These are phyloP conservation scores for Theileria orientalis DNA, from an alignment of 169 alveolate genomes.

Conservation along the genomic window DNA sequence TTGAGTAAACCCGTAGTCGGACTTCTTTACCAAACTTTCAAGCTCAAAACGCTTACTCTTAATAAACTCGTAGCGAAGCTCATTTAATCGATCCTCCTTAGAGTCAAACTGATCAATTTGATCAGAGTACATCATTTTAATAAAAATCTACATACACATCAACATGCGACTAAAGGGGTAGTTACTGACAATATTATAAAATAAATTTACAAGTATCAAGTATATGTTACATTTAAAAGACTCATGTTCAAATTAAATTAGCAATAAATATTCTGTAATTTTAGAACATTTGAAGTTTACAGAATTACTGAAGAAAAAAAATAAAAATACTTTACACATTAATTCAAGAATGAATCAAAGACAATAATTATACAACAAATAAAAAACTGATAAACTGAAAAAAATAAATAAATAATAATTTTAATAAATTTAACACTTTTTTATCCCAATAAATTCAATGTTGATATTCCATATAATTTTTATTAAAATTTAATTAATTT, in stretches of 20 bases:
- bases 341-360: too few relatives aligned
- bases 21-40: background rate
- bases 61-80: conserved; percentile 32
- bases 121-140: background rate
- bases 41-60: conserved; percentile 28
- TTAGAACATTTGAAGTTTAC: too few relatives aligned
- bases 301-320: too few relatives aligned
- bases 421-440: background rate
- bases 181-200: too few relatives aligned
- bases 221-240: too few relatives aligned
- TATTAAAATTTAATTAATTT: too few relatives aligned
- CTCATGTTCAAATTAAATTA: too few relatives aligned
- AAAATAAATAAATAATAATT: background rate
- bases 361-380: background rate
- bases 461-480: background rate
- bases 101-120: background rate
- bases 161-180: too few relatives aligned
- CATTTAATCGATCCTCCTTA: background rate
- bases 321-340: too few relatives aligned
- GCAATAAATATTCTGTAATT: too few relatives aligned
- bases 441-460: background rate
- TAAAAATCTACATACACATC: too few relatives aligned
- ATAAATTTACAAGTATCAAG: too few relatives aligned
- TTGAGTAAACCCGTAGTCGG: conserved; percentile 16
- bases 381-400: background rate